phyloP scores from a whole-genome alignment of 2,329 filamentous ascomycete species.

The Zelopaecilomyces penicillatus region DNA sequence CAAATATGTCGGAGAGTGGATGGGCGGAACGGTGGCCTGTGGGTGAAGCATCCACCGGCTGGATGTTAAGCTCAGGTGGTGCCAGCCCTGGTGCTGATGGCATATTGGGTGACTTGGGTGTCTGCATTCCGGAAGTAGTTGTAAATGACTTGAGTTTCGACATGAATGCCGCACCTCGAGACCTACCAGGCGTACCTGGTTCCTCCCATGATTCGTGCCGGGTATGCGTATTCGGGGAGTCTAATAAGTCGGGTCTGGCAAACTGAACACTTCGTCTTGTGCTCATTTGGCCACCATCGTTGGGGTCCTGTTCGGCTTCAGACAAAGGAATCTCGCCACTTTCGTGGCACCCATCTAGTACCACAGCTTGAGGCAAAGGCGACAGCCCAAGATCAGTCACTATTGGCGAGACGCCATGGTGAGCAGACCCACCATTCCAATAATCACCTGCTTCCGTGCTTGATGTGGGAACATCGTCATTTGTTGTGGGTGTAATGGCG shows the following conservation, averaged over 20 bases:
- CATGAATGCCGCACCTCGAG: slow-evolving; percentile 60
- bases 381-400: neutral
- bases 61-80: slow-evolving; percentile 25
- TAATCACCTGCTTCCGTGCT: slow-evolving; percentile 8
- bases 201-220: slow-evolving; percentile 61
- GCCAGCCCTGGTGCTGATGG: slow-evolving; percentile 15
- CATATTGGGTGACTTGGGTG: slow-evolving; percentile 31
- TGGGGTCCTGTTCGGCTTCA: neutral
- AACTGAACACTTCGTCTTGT: slow-evolving; percentile 65
- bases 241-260: slow-evolving; percentile 45
- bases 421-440: slow-evolving; percentile 12
- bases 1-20: slow-evolving; percentile 44
- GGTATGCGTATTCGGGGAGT: slow-evolving; percentile 42
- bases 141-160: slow-evolving; percentile 70
- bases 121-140: slow-evolving; percentile 39
- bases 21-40: slow-evolving; percentile 34
- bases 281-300: slow-evolving; percentile 1
- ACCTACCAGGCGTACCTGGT: slow-evolving; percentile 50
- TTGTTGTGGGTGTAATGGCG: slow-evolving; percentile 1
- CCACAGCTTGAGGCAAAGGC: neutral
- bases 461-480: neutral
- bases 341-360: slow-evolving; percentile 1
- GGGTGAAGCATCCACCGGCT: slow-evolving; percentile 41
- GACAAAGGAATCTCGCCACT: slow-evolving; percentile 1
- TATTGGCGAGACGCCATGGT: slow-evolving; percentile 7